Evolutionary conservation across 2,329 filamentous ascomycete genomes (phyloP).

Genomic region (Aspergillus floridensis): DNA sequence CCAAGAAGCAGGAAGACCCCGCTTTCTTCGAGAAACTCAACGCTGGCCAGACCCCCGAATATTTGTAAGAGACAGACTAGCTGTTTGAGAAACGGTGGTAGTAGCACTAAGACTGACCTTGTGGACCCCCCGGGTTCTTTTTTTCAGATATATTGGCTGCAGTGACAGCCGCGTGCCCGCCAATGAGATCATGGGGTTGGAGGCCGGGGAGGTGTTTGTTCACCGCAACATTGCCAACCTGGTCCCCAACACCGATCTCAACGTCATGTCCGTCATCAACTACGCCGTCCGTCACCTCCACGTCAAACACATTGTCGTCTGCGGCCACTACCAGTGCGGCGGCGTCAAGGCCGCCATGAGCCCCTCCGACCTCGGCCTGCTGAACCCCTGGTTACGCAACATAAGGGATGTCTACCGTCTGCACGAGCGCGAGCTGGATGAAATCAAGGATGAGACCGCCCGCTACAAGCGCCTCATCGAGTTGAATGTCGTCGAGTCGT

Average conservation of each 20-base stretch:
- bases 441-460: slow-evolving; percentile 43
- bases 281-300: slow-evolving; percentile 72
- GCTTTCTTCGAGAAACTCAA: slow-evolving; percentile 68
- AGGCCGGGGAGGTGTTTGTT: slow-evolving; percentile 82
- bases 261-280: slow-evolving; percentile 71
- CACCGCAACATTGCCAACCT: slow-evolving; percentile 92
- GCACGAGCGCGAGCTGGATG: slow-evolving; percentile 54
- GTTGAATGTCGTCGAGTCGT: slow-evolving; percentile 69
- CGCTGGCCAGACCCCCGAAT: slow-evolving; percentile 59
- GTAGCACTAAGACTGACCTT: slow-evolving; percentile 44
- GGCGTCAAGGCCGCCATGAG: slow-evolving; percentile 56
- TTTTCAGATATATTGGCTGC: slow-evolving; percentile 59
- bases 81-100: background rate
- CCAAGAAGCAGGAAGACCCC: slow-evolving; percentile 64
- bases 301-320: slow-evolving; percentile 62
- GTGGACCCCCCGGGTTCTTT: slow-evolving; percentile 51
- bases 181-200: slow-evolving; percentile 72
- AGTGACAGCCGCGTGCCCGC: slow-evolving; percentile 83
- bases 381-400: slow-evolving; percentile 58
- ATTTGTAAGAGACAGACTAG: background rate
- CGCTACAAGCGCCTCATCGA: slow-evolving; percentile 56
- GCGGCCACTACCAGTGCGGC: slow-evolving; percentile 61
- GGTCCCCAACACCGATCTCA: slow-evolving; percentile 71
- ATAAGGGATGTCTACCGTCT: slow-evolving; percentile 18
- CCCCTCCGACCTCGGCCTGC: slow-evolving; percentile 56